Evolutionary conservation across 2,329 filamentous ascomycete species (phyloP), one percentile per base, ranked within the genome.

Genomic region (Microcyclosporella mali): DNA sequence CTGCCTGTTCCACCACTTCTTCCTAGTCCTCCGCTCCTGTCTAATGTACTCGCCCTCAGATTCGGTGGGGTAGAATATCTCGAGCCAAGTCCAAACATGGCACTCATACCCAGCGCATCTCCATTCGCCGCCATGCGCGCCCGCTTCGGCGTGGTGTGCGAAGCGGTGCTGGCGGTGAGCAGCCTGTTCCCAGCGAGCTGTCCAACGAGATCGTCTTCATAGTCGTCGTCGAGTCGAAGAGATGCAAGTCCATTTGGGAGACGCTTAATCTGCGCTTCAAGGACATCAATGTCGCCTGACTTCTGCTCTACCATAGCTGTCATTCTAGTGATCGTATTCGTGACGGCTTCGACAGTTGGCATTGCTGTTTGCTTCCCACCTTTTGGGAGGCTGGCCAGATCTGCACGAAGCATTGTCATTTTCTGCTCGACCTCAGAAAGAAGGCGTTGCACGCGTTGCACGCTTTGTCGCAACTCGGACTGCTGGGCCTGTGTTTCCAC

Each of bases 291-390:
- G 56, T 97, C 90, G 45, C 84, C 86, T 60, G 85, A 92, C 61
- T 87, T 85, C 68, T 88, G 87, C 71, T 97, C 87, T 0, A 85
- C 85, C 83, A 95, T 90, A 46, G 73, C 78, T 27, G 89, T 95
- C 84, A 98, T 89, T 60, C 92, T 95, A 45, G 74, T 73, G 52
- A 98, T 94, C 1, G 92, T 98, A 46, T 85, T 86, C 54, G 89
- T 83, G 15, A 98, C 86, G 0, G 88, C 87, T 56, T 95, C 92
- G 8, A 95, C 86, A 0, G 89, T 95, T 0, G 92, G 92, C 3
- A 82, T 77, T 38, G 74, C 46, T n/a, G 33, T 72, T 70, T 43
- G 47, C 31, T 54, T 41, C n/a, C 41, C 52, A 15, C 40, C 37
- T 1, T 56, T 52, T 17, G 51, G 53, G 2, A 70, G 62, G 15